Evolutionary conservation across 352 stramenopile species (phyloP), one percentile per base, ranked within the genome.

Genomic region (Pythium guiyangense): DNA sequence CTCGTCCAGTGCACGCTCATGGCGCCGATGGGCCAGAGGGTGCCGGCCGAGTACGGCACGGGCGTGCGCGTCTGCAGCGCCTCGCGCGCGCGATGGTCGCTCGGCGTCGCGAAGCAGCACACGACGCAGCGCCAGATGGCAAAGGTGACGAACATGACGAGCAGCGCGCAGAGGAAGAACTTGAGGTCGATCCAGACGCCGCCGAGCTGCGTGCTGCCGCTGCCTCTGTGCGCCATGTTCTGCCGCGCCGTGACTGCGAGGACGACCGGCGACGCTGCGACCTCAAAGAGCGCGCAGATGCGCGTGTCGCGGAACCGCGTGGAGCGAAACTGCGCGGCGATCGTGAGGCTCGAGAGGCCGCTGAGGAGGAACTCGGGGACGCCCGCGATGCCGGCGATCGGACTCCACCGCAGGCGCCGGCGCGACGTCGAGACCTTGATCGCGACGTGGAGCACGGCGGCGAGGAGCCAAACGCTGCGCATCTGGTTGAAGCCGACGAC

Each of bases 381-480:
- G 6, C 55, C 46, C 1, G 34, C 11, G 14, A 66, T 34, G 5
- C 60, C 60, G 2, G 12, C 29, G n/a, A 57, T 27, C 20, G 60
- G 60, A 1, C 35, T 54, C 37, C 45, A 57, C 17, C 34, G 46
- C 3, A 50, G 14, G 17, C 49, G 54, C 4, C 37, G 10, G 31
- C 53, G 43, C 10, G 53, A 59, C 20, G 45, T 52, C 12, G 20
- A 52, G 44, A 47, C n/a, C 6, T 37, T 2, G 22, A 49, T 43
- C 6, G 6, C 17, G 5, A 56, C 35, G 12, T 61, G 55, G 1
- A 55, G 9, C 18, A 56, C 2, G 0, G 57, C 31, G 0, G 56
- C 55, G 8, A 67, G 55, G 3, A 64, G 34, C 49, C 55, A 67
- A 9, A 63, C 50, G 42, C 45, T 55, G 26, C 61, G 61, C 49